These are phyloP conservation scores for Rhizopus delemar DNA, from an alignment of 371 early-diverging fungal species.

Conservation along the genomic window DNA sequence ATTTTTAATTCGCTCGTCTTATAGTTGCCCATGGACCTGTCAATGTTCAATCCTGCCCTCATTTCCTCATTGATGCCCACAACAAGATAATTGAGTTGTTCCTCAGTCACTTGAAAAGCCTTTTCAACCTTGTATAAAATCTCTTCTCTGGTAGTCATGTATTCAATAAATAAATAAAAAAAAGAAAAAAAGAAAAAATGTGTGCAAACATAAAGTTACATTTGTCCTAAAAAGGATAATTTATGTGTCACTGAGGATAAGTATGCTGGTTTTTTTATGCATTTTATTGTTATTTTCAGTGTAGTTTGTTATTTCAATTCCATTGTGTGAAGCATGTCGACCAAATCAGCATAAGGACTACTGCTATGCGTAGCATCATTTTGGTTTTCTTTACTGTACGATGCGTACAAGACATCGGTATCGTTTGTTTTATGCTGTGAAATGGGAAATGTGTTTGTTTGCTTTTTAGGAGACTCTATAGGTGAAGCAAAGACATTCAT, in stretches of 20 bases:
- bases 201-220: too few species aligned
- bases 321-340: slow-evolving; percentile 4
- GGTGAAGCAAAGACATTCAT: slow-evolving; percentile 39
- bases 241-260: too few species aligned
- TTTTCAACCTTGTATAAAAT: slow-evolving; percentile 29
- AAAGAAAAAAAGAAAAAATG: too few species aligned
- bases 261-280: too few species aligned
- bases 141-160: slow-evolving; percentile 24
- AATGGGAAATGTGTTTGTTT: too few species aligned
- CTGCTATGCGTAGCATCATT: not conserved
- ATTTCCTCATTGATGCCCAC: slow-evolving; percentile 48
- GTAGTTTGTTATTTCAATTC: too few species aligned
- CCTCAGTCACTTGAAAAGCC: slow-evolving; percentile 39
- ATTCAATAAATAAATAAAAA: too few species aligned
- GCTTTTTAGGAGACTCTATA: not conserved
- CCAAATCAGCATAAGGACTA: slow-evolving; percentile 22
- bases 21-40: slow-evolving; percentile 6
- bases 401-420: too few species aligned
- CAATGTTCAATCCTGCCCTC: slow-evolving; percentile 41
- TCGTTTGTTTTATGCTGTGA: too few species aligned
- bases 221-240: too few species aligned
- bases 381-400: not conserved
- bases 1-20: slow-evolving; percentile 41
- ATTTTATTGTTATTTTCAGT: too few species aligned
- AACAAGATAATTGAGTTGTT: slow-evolving; percentile 29